A percentile compares a stretch with the other conserved stretches of the same genome.
Conservation (phyloP, 768 basidiomycete species). For the Tephrocybe sp. region DNA sequence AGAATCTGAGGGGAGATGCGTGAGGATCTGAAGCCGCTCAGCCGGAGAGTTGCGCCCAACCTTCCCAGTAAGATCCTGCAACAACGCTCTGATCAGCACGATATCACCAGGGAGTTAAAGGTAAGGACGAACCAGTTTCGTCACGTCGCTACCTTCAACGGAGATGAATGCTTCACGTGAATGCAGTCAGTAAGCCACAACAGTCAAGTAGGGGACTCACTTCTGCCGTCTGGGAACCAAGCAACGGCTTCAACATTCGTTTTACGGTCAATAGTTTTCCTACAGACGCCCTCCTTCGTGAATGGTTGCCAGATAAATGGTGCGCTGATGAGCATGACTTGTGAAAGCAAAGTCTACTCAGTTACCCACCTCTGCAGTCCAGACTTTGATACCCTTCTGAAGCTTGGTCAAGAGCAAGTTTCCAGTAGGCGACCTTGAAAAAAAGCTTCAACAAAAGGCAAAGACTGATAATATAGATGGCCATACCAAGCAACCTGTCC, state of each 20-base stretch:
- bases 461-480: not conserved
- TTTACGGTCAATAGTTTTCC: slow-evolving; percentile 59
- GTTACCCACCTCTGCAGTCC: slow-evolving; percentile 59
- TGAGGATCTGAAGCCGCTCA: not conserved
- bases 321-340: slow-evolving; percentile 6
- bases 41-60: slow-evolving; percentile 26
- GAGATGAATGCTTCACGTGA: slow-evolving; percentile 59
- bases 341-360: not conserved
- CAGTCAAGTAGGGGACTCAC: slow-evolving; percentile 28
- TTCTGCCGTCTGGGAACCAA: slow-evolving; percentile 67
- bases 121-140: slow-evolving; percentile 49
- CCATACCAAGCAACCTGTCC: slow-evolving; percentile 73
- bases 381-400: slow-evolving; percentile 64
- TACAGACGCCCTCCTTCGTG: slow-evolving; percentile 65
- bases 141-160: slow-evolving; percentile 63
- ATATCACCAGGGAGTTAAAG: not conserved
- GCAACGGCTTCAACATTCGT: slow-evolving; percentile 59
- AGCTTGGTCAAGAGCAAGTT: slow-evolving; percentile 64
- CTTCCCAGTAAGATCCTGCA: slow-evolving; percentile 59
- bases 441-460: not conserved
- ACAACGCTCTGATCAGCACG: slow-evolving; percentile 3
- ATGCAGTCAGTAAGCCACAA: slow-evolving; percentile 1
- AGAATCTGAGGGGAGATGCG: slow-evolving; percentile 39
- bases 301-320: slow-evolving; percentile 6
- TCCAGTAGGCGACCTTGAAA: slow-evolving; percentile 62